These are phyloP conservation scores for Stellera chamaejasme DNA, from an alignment of 345 rosid genomes.

Conservation along the genomic window DNA sequence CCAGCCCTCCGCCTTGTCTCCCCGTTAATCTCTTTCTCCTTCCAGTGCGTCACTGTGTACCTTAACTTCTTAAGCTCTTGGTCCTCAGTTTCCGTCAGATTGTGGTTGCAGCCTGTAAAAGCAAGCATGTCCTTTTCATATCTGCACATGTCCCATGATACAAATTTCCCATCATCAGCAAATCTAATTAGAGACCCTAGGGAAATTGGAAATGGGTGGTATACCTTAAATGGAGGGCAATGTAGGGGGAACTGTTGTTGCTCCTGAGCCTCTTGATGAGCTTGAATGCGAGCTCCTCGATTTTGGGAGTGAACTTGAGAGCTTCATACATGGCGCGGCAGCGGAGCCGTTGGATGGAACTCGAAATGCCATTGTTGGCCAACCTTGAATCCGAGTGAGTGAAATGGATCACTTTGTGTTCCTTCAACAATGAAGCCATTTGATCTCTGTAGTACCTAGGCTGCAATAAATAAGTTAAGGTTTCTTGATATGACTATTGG, in stretches of 20 bases:
- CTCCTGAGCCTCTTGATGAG: conserved; percentile 39
- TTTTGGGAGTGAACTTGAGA: conserved; percentile 36
- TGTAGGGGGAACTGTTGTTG: conserved; percentile 25
- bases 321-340: conserved; percentile 68
- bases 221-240: conserved; percentile 72
- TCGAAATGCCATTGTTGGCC: conserved; percentile 46
- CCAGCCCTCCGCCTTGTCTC: conserved; percentile 36
- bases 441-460: conserved; percentile 42
- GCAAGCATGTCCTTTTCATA: conserved; percentile 86
- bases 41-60: conserved; percentile 41
- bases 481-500: too few species aligned
- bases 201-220: background rate
- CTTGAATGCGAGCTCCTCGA: conserved; percentile 37
- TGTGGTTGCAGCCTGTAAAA: conserved; percentile 67
- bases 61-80: conserved; percentile 40
- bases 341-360: conserved; percentile 53
- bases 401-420: conserved; percentile 47
- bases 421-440: conserved; percentile 30
- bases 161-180: background rate
- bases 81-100: conserved; percentile 39
- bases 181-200: background rate
- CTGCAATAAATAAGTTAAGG: conserved; percentile 15
- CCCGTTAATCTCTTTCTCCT: conserved; percentile 47
- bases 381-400: conserved; percentile 56
- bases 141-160: conserved; percentile 19